Evolutionary conservation across 768 basidiomycete species (phyloP).

Genomic region (Hypholoma sublateritium): DNA sequence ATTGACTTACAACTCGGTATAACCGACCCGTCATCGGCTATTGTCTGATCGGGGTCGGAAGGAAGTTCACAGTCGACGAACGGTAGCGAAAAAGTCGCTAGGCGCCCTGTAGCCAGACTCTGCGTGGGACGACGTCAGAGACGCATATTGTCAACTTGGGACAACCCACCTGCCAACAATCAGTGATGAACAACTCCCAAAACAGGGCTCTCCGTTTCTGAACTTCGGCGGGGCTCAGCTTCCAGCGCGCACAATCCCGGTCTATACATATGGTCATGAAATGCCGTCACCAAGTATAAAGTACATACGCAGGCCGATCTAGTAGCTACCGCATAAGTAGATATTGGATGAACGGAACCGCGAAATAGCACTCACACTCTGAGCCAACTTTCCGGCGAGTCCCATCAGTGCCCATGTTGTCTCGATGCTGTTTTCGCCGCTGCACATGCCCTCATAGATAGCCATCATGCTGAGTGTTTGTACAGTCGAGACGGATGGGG

Average conservation of each 20-base stretch:
- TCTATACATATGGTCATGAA: constrained; percentile 35
- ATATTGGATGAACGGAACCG: constrained; percentile 5
- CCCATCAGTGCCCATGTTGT: constrained; percentile 68
- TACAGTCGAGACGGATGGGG: constrained; percentile 70
- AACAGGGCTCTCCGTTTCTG: constrained; percentile 71
- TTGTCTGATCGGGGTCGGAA: constrained; percentile 54
- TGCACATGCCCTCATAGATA: constrained; percentile 68
- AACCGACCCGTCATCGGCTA: constrained; percentile 56
- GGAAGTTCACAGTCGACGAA: constrained; percentile 76
- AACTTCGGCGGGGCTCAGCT: constrained; percentile 56
- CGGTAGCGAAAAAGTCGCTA: constrained; percentile 67
- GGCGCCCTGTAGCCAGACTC: constrained; percentile 70
- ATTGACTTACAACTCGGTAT: constrained; percentile 57
- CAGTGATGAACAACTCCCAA: constrained; percentile 75
- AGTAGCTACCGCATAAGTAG: constrained; percentile 4
- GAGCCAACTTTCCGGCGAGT: constrained; percentile 62
- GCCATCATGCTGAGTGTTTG: constrained; percentile 68
- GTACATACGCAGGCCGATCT: constrained; percentile 70
- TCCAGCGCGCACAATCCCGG: constrained; percentile 73
- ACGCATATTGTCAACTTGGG: background rate
- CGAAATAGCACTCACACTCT: constrained; percentile 51
- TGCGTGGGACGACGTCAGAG: constrained; percentile 19
- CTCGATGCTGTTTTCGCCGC: constrained; percentile 70
- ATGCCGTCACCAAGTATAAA: background rate
- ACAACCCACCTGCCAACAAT: constrained; percentile 65